Base-by-base conservation (phyloP, 192 early-diverging fungal species). In the Podila horticola region DNA sequence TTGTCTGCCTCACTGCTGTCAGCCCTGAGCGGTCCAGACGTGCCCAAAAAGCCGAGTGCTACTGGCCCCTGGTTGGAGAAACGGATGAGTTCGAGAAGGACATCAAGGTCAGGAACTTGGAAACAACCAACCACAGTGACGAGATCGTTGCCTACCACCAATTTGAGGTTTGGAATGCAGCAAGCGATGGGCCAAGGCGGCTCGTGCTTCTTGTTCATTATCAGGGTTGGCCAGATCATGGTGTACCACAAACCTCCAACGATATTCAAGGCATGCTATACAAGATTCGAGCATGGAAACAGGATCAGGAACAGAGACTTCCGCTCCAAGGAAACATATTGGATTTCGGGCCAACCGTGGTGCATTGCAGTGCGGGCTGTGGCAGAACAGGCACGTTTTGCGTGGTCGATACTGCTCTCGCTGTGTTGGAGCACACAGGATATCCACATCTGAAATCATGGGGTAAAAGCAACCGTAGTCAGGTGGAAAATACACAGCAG, bases 1-100 rank as follows among this genome's bases (percentile, higher is more conserved):
- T 99, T 67, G 95, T 97, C 3, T 96, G 96, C 91, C 84, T 99
- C 68, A 97, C 97, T 8, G 79, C 84, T 11, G 94, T 95, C 73
- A 86, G 88, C 20, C 92, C 95, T 72, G 85, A 86, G 51, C 87
- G 92, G 6, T 83, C 89, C 34, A 68, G 38, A 7, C 65, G 76
- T 12, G 49, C 50, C 15, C 50, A 84, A 10, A 98, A 98, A 74
- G 97, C 94, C 65, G 88, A 92, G 64, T 88, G 88, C 24, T 99
- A 98, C 75, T 98, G 97, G 96, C 96, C 97, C 12, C 33, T 64
- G 28, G 74, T 59, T 4, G 71, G 74, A 6, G 85, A 88, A 31
- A 65, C 69, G 10, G 65, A 82, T 36, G 22, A 58, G 8, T 62
- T 73, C 3, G 64, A 58, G 36, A 24, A 31, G 1, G 59, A 64